Evolutionary conservation across 2,329 filamentous ascomycete genomes (phyloP).

Genomic region (Aspergillus flavus): DNA sequence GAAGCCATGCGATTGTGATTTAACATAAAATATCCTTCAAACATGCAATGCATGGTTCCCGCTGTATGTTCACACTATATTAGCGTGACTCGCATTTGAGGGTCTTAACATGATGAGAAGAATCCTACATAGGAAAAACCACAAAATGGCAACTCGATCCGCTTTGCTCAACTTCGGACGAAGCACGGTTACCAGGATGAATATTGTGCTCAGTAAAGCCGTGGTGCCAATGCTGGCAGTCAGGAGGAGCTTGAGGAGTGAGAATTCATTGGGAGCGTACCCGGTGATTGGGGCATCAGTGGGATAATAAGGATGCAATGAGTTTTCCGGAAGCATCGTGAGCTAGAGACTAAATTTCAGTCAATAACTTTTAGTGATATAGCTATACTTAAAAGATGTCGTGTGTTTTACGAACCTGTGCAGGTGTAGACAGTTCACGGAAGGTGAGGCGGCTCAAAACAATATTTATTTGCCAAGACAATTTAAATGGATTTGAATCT

Average conservation of each 20-base stretch:
- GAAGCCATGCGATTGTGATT: conserved; percentile 68
- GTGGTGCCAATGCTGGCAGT: conserved; percentile 62
- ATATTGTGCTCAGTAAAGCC: conserved; percentile 61
- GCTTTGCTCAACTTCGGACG: conserved; percentile 55
- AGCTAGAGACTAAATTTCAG: not conserved
- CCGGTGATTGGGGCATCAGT: conserved; percentile 61
- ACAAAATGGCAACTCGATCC: conserved; percentile 66
- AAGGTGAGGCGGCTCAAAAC: not conserved
- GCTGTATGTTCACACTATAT: conserved; percentile 28
- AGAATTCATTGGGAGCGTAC: conserved; percentile 68
- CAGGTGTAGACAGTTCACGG: not conserved
- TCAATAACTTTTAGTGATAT: not conserved
- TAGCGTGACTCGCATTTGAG: not conserved
- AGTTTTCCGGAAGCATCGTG: conserved; percentile 8
- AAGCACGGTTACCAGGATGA: conserved; percentile 54
- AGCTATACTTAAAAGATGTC: not conserved
- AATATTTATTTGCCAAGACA: not conserved
- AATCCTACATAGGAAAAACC: conserved; percentile 70
- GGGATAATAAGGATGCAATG: conserved; percentile 71
- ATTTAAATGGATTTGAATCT: not conserved
- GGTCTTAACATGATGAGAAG: not conserved
- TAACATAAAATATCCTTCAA: conserved; percentile 81
- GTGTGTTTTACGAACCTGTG: not conserved
- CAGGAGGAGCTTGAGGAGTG: conserved; percentile 60
- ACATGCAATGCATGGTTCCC: conserved; percentile 69